Conservation (phyloP, 2,329 filamentous ascomycete genomes). For the Phaeosphaeria sp. region DNA sequence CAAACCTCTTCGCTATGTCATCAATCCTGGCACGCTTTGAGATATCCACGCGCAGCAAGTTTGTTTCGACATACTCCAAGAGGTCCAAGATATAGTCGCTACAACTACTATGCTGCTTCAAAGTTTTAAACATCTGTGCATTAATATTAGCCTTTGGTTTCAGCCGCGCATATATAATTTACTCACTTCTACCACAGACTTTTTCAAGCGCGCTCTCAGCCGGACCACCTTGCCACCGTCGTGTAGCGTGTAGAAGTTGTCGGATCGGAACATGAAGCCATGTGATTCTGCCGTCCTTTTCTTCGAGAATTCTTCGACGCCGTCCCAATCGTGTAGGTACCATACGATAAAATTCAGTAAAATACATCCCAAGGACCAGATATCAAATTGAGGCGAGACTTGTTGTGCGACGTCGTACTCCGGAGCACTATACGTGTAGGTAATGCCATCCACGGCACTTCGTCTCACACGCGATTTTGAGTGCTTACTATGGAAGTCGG, state of each 20-base stretch:
- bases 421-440: conserved; percentile 50
- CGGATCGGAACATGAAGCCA: background rate
- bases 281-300: conserved; percentile 1
- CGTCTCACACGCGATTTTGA: conserved; percentile 26
- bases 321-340: conserved; percentile 21
- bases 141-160: background rate
- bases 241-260: background rate
- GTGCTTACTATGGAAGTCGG: conserved; percentile 41
- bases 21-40: background rate
- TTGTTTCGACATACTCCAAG: background rate
- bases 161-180: background rate
- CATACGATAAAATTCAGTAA: conserved; percentile 37
- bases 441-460: conserved; percentile 8
- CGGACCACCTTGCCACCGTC: too few relatives aligned
- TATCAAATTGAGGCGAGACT: conserved; percentile 47
- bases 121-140: background rate
- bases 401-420: conserved; percentile 38
- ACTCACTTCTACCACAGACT: background rate
- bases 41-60: conserved; percentile 1
- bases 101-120: background rate
- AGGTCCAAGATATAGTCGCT: conserved; percentile 6
- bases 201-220: background rate
- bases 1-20: background rate
- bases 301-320: conserved; percentile 12
- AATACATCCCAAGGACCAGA: conserved; percentile 42